Base-by-base conservation (phyloP, 495 filamentous ascomycete genomes). In the Lasiosphaeria hispida region DNA sequence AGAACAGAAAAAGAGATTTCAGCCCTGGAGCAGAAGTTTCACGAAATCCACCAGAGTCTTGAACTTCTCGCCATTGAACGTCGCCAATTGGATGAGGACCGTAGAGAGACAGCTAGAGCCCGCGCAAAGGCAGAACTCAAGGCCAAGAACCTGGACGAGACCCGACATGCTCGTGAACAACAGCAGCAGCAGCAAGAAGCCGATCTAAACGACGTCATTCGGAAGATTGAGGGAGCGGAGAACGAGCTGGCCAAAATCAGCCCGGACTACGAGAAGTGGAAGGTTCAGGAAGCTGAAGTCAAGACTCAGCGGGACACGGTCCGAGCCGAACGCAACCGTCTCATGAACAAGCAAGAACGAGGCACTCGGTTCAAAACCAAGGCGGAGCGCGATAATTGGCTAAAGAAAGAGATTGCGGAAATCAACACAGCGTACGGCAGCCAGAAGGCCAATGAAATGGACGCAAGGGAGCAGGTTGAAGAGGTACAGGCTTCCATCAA, bases 271-370 rank as follows among this genome's bases (percentile, higher is more conserved):
- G 87, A 83, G 42, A 74, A 82, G 34, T 85, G 83, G 63, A 90
- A 87, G 64, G 79, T 83, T 36, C 79, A 94, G 52, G 94, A 97
- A 67, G 77, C 78, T 10, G 75, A 76, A 5, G 75, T 91, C 34
- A 87, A 84, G 62, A 70, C 85, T 34, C 81, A 88, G 44, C 79
- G 97, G 4, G 86, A 87, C 15, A 80, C 87, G 38, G 90, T 90
- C 5, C 88, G 94, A 67, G 86, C 85, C 7, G 82, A 79, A 1
- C 79, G 91, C 40, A 87, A 88, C 62, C 85, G 92, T 23, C 78
- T 99, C 13, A 92, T 96, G 63, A 90, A 89, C 48, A 99, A 99
- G 71, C 95, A 97, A 72, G 89, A 90, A 39, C 86, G 92, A n/a
- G 91, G 88, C 67, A 85, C 87, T 34, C 87, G 89, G 54, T 97